phyloP scores from a whole-genome alignment of 805 yeast species.

The Metschnikowia lochheadii region DNA sequence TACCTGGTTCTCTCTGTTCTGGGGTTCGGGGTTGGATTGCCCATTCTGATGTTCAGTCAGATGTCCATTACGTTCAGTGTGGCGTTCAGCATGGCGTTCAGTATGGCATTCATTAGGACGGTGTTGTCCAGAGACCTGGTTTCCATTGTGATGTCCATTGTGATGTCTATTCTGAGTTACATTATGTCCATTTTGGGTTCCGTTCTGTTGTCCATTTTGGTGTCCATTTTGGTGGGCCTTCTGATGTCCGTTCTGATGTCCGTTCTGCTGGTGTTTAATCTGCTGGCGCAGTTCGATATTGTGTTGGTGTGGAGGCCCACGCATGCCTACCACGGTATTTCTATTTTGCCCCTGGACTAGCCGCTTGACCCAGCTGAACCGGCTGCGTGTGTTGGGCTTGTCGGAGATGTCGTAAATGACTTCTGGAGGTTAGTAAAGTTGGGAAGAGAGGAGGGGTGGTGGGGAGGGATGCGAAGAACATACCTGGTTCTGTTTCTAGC shows the following conservation, averaged over 20 bases:
- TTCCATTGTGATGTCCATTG: neutral
- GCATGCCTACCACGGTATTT: slow-evolving; percentile 6
- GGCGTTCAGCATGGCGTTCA: too few relatives aligned
- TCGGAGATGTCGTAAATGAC: slow-evolving; percentile 16
- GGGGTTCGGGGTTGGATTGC: neutral
- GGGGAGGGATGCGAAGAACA: neutral
- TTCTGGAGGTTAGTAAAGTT: slow-evolving; percentile 3
- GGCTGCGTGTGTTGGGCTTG: slow-evolving; percentile 27
- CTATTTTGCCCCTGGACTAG: slow-evolving; percentile 36
- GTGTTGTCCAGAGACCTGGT: too few relatives aligned
- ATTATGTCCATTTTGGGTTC: neutral
- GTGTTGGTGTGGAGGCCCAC: slow-evolving; percentile 11
- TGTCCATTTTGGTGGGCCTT: neutral
- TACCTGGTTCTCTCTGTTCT: neutral
- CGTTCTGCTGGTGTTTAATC: neutral
- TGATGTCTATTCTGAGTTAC: neutral
- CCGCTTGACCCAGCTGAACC: slow-evolving; percentile 40
- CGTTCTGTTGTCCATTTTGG: neutral
- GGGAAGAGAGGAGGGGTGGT: neutral
- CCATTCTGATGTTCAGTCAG: neutral
- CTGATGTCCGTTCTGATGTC: neutral
- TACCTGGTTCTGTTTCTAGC: slow-evolving; percentile 2
- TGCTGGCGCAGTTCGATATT: neutral
- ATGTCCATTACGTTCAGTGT: too few relatives aligned
- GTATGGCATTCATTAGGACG: too few relatives aligned